phyloP scores from a whole-genome alignment of 352 stramenopile species.

The Globisporangium lucens region DNA sequence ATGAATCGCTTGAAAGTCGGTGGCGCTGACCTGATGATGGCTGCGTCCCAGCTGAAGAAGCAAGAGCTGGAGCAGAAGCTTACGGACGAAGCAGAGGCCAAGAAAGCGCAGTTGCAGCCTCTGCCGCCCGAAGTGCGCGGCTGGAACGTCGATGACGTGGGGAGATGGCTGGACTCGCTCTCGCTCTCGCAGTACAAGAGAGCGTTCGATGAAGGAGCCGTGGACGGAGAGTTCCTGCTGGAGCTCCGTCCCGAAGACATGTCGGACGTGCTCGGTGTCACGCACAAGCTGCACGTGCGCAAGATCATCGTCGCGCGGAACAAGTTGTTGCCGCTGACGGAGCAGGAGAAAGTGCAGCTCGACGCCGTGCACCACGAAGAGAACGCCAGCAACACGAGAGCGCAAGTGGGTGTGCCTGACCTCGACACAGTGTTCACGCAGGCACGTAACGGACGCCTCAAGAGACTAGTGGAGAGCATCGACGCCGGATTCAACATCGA shows the following conservation, averaged over 20 bases:
- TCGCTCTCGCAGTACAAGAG: slow-evolving; percentile 89
- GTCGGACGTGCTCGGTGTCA: slow-evolving; percentile 86
- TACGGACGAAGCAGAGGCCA: slow-evolving; percentile 59
- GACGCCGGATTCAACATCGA: slow-evolving; percentile 89
- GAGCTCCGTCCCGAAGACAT: slow-evolving; percentile 92
- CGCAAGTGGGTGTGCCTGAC: slow-evolving; percentile 28
- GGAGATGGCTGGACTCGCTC: slow-evolving; percentile 90
- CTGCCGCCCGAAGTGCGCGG: slow-evolving; percentile 69
- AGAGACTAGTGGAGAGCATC: slow-evolving; percentile 87
- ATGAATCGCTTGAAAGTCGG: slow-evolving; percentile 72
- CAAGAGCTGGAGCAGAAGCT: slow-evolving; percentile 55
- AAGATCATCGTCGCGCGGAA: slow-evolving; percentile 87
- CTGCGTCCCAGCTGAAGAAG: slow-evolving; percentile 70
- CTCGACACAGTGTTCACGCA: slow-evolving; percentile 88
- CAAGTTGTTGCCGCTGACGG: slow-evolving; percentile 84
- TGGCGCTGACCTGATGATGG: slow-evolving; percentile 55
- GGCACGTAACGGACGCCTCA: slow-evolving; percentile 86
- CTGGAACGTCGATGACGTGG: slow-evolving; percentile 91
- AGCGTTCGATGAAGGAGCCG: slow-evolving; percentile 86
- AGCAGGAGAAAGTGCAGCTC: slow-evolving; percentile 70
- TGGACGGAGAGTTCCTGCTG: slow-evolving; percentile 92
- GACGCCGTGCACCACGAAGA: slow-evolving; percentile 56
- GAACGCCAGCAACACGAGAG: slow-evolving; percentile 29
- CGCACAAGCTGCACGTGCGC: slow-evolving; percentile 90
- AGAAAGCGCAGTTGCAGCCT: slow-evolving; percentile 45